Evolutionary conservation across 257 asterid genomes (phyloP), one percentile per base, ranked within the genome.

Genomic region (Oldenlandia corymbosa): DNA sequence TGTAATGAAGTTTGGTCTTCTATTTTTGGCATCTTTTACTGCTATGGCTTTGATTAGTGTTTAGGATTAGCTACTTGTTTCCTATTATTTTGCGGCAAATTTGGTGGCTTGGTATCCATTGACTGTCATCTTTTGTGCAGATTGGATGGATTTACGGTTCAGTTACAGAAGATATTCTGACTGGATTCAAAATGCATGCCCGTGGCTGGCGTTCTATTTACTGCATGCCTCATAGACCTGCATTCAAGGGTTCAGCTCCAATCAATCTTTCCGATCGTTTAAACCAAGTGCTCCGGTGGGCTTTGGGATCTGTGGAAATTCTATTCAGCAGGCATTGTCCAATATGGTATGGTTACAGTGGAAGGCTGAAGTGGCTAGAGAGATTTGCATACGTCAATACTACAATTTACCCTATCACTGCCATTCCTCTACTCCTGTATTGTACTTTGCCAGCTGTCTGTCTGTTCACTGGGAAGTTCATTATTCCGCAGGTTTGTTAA

Each of bases 101-200:
- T 26, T 60, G 52, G 36, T 60, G 21, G 18, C 21, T 16, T 63
- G 30, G 14, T 63, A 12, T 20, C 23, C 47, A 21, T 42, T 50
- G 21, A 24, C 34, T 41, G 18, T 26, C 36, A 9, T 26, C 64
- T 12, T 28, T 24, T 79, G 12, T 68, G 75, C 94, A 91, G 98
- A 88, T 91, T 52, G 98, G 98, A 72, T 91, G 98, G 98, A 91
- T 91, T 69, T 91, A 91, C 66, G 98, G 98, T 75, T 91, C 97
- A 8, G 96, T 91, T 62, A 91, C 97, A 54, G 97, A 91, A 80
- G 97, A 91, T 86, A 91, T 91, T 88, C 96, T 88, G 46, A 91
- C 98, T 58, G 98, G 98, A 80, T 91, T 91, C 71, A 91, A 91
- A 84, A 91, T 91, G 98, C 98, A 91, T 65, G 98, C 98, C 5